These are phyloP conservation scores for Apiotrichum gracile DNA, from an alignment of 1,284 basidiomycete species.

Conservation along the genomic window DNA sequence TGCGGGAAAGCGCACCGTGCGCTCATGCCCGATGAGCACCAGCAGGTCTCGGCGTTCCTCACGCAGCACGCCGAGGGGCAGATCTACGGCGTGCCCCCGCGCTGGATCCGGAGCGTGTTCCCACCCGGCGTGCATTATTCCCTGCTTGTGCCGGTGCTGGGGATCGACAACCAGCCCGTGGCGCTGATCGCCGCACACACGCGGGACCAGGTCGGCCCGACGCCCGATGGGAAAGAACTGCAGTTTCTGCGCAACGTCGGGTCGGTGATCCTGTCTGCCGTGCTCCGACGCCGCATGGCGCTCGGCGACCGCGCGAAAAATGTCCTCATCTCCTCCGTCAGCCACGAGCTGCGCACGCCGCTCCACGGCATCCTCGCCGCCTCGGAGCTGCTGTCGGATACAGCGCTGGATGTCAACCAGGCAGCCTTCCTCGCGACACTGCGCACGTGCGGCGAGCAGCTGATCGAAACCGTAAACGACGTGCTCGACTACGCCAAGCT, in stretches of 20 bases:
- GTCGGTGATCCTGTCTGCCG: constrained; percentile 88
- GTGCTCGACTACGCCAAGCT: constrained; percentile 95
- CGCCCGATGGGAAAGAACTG: constrained; percentile 83
- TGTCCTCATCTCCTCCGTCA: constrained; percentile 61
- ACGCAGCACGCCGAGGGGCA: constrained; percentile 71
- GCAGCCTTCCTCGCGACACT: constrained; percentile 66
- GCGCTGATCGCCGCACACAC: constrained; percentile 86
- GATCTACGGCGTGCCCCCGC: constrained; percentile 72
- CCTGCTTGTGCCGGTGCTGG: constrained; percentile 84
- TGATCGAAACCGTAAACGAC: constrained; percentile 72
- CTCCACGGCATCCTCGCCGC: constrained; percentile 86
- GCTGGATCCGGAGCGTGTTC: constrained; percentile 68
- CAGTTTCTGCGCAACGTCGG: constrained; percentile 84
- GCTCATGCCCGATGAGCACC: constrained; percentile 68
- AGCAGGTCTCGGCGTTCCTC: constrained; percentile 67
- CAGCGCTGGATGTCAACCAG: constrained; percentile 71
- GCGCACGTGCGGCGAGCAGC: constrained; percentile 48
- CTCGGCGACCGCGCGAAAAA: constrained; percentile 71
- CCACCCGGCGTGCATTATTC: constrained; percentile 76
- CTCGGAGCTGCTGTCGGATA: constrained; percentile 80
- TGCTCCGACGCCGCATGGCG: constrained; percentile 86
- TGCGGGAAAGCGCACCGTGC: constrained; percentile 33
- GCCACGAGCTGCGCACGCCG: constrained; percentile 85
- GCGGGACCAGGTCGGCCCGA: constrained; percentile 67
- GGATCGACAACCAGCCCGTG: constrained; percentile 88